Conservation (phyloP, 73 alveolate genomes). For the Tetrahymena borealis region DNA sequence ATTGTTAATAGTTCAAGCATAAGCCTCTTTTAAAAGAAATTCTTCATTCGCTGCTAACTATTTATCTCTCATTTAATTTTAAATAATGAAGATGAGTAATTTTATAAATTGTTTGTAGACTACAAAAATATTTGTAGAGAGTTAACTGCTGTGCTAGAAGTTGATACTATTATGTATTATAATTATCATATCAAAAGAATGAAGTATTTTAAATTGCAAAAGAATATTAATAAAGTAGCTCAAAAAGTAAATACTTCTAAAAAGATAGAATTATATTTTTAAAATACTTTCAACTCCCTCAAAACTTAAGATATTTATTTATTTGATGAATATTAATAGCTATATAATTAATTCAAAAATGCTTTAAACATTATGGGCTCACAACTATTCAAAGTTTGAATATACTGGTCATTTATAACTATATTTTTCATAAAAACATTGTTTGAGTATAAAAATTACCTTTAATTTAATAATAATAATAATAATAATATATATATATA, state of each 20-base stretch:
- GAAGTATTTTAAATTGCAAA: not conserved
- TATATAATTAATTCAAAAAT: too few species aligned
- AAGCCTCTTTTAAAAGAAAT: not conserved
- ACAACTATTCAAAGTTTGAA: too few species aligned
- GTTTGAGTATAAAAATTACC: too few species aligned
- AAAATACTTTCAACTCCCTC: too few species aligned
- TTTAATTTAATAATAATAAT: too few species aligned
- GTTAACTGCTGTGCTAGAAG: not conserved
- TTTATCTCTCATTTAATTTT: not conserved
- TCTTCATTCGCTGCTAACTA: not conserved
- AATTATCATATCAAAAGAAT: not conserved
- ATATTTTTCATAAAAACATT: too few species aligned
- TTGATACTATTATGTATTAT: not conserved
- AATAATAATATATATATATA: too few species aligned
- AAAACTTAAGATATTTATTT: too few species aligned
- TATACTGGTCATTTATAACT: too few species aligned
- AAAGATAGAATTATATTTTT: not conserved
- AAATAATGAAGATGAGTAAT: not conserved
- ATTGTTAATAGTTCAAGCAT: not conserved
- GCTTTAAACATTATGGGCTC: too few species aligned
- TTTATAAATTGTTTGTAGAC: not conserved
- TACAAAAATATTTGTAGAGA: not conserved
- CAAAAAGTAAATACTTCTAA: not conserved
- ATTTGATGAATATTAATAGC: too few species aligned
- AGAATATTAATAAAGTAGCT: not conserved